Percentiles rank a stretch among this genome's conserved stretches.
phyloP scores from a whole-genome alignment of 139 green algal species.

The Coelastrella sp. region DNA sequence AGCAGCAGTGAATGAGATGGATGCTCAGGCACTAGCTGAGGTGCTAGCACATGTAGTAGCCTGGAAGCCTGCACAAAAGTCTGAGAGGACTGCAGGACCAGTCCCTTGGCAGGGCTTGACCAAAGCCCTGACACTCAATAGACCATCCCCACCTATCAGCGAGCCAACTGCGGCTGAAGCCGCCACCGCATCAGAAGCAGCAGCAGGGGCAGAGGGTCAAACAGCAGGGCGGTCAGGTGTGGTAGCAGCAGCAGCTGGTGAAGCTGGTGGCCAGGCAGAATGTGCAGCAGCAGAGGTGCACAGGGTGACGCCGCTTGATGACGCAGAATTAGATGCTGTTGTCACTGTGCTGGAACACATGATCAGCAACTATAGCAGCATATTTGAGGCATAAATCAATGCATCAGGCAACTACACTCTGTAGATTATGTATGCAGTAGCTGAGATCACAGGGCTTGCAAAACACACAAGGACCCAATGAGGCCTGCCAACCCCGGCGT shows the following conservation, averaged over 20 bases:
- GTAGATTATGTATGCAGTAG: too few relatives aligned
- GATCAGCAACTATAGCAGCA: constrained; percentile 12
- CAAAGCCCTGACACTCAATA: constrained; percentile 36
- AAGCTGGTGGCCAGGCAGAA: neutral
- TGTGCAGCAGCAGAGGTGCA: neutral
- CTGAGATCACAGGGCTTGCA: too few relatives aligned
- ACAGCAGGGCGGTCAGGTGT: neutral
- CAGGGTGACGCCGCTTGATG: constrained; percentile 29
- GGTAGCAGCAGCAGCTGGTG: neutral
- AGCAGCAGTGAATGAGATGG: constrained; percentile 44
- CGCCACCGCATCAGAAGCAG: neutral
- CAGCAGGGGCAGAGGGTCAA: too few relatives aligned
- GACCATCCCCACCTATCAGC: neutral
- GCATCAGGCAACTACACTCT: neutral
- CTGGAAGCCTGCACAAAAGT: constrained; percentile 36
- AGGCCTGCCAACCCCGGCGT: too few relatives aligned
- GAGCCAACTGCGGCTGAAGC: neutral
- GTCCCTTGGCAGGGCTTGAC: constrained; percentile 13
- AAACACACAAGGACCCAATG: too few relatives aligned
- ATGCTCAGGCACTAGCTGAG: constrained; percentile 41
- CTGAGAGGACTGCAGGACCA: neutral
- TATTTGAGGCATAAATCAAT: neutral
- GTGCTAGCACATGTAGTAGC: constrained; percentile 26
- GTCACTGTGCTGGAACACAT: constrained; percentile 45
- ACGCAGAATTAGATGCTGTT: constrained; percentile 33